Evolutionary conservation across 2,329 filamentous ascomycete genomes (phyloP).

Genomic region (Aspergillus flavus): DNA sequence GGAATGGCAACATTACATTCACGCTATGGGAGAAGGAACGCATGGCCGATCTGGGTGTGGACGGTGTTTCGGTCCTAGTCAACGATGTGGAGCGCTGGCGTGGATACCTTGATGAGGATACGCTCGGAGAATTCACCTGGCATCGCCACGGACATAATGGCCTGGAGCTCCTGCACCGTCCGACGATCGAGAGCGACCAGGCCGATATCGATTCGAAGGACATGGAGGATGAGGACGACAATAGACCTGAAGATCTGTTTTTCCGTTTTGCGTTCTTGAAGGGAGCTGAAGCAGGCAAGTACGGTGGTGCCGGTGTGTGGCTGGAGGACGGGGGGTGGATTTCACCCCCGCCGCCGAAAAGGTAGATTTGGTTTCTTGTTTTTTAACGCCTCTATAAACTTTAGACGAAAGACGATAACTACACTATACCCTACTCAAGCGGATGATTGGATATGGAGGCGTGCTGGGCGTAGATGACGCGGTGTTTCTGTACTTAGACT

Average conservation of each 20-base stretch:
- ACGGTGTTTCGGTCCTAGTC: slow-evolving; percentile 62
- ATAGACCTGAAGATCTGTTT: slow-evolving; percentile 46
- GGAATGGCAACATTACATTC: slow-evolving; percentile 52
- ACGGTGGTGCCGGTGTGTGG: slow-evolving; percentile 45
- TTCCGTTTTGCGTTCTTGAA: slow-evolving; percentile 52
- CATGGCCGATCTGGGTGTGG: slow-evolving; percentile 46
- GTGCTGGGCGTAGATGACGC: not conserved
- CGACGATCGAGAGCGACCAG: slow-evolving; percentile 28
- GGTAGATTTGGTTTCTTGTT: slow-evolving; percentile 20
- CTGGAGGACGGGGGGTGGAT: slow-evolving; percentile 39
- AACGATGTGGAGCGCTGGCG: slow-evolving; percentile 66
- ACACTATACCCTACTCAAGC: not conserved
- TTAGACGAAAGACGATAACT: not conserved
- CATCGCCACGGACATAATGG: slow-evolving; percentile 45
- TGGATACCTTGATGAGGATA: slow-evolving; percentile 56
- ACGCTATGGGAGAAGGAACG: slow-evolving; percentile 44
- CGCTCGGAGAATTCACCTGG: slow-evolving; percentile 55
- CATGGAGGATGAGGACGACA: slow-evolving; percentile 25
- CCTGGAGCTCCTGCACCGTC: slow-evolving; percentile 35
- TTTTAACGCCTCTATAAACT: not conserved
- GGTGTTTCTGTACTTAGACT: not conserved
- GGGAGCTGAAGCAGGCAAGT: slow-evolving; percentile 42
- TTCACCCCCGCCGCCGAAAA: slow-evolving; percentile 30
- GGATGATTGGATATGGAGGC: not conserved
- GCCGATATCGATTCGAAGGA: slow-evolving; percentile 12